These are phyloP conservation scores for Rossbeevera mucosa DNA, from an alignment of 768 basidiomycete genomes.

Conservation along the genomic window DNA sequence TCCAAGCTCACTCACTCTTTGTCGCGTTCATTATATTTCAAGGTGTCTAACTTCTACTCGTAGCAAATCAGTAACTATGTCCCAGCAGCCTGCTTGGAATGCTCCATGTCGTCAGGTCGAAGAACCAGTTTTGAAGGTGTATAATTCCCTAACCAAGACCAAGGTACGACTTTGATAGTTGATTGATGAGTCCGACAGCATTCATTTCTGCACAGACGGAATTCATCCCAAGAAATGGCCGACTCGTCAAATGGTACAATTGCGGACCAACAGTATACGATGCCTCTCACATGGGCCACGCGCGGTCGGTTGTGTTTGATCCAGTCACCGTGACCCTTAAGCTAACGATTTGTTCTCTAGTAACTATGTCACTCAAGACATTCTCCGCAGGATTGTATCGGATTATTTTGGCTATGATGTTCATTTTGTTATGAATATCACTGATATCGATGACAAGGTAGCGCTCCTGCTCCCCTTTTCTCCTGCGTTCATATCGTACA, in stretches of 20 bases:
- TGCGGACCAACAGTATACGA: constrained; percentile 99
- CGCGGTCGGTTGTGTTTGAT: constrained; percentile 51
- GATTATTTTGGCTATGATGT: constrained; percentile 98
- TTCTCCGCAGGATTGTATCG: constrained; percentile 63
- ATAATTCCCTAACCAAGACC: constrained; percentile 87
- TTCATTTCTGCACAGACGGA: constrained; percentile 51
- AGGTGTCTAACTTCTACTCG: constrained; percentile 5
- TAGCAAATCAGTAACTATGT: constrained; percentile 36
- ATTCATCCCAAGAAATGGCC: constrained; percentile 65
- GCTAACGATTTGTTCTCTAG: constrained; percentile 38
- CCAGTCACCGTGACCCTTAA: not conserved
- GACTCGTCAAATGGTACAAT: constrained; percentile 95
- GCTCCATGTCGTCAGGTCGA: constrained; percentile 34
- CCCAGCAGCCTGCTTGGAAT: constrained; percentile 56
- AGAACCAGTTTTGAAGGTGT: constrained; percentile 63
- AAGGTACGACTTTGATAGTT: constrained; percentile 57
- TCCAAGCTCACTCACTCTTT: constrained; percentile 1
- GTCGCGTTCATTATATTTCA: constrained; percentile 4
- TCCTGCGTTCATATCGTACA: constrained; percentile 3
- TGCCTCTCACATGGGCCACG: constrained; percentile 97
- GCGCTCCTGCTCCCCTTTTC: constrained; percentile 10
- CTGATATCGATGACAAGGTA: constrained; percentile 99
- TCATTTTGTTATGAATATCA: constrained; percentile 99
- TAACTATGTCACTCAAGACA: constrained; percentile 60
- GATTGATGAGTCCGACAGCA: not conserved